Conservation (phyloP, 805 yeast species). For the Allodekkera sacchari region DNA sequence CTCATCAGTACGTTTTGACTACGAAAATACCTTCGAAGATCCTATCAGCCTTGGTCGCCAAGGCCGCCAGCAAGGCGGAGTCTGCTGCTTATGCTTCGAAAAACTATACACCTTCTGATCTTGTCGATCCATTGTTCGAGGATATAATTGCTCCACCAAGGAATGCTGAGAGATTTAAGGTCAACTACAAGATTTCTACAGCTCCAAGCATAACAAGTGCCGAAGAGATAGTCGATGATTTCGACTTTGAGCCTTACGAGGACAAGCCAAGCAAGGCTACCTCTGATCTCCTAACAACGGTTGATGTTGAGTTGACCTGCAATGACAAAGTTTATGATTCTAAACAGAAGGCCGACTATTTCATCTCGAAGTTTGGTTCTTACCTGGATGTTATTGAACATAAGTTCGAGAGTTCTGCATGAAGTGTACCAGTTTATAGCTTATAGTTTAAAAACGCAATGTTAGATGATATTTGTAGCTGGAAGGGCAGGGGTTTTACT, state of each 20-base stretch:
- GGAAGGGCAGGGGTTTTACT: background rate
- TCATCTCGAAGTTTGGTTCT: conserved; percentile 18
- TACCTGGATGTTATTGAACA: conserved; percentile 14
- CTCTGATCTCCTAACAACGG: conserved; percentile 17
- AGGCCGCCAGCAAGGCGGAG: conserved; percentile 39
- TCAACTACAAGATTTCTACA: conserved; percentile 23
- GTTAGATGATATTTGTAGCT: background rate
- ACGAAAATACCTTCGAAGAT: conserved; percentile 22
- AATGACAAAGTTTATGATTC: conserved; percentile 36
- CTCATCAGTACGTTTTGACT: conserved; percentile 23
- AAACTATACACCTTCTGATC: conserved; percentile 33
- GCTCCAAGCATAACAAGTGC: conserved; percentile 9
- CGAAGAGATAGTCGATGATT: conserved; percentile 13
- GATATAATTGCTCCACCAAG: conserved; percentile 40
- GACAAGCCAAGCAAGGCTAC: conserved; percentile 6
- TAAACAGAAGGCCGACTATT: conserved; percentile 35
- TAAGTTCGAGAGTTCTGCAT: conserved; percentile 7
- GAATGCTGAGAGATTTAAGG: conserved; percentile 34
- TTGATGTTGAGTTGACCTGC: conserved; percentile 28
- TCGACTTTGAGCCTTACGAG: conserved; percentile 18
- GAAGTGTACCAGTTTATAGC: background rate
- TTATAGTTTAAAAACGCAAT: too few species aligned
- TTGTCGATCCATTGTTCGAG: conserved; percentile 54
- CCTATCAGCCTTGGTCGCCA: conserved; percentile 28
- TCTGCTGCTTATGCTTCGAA: conserved; percentile 31